phyloP scores from a whole-genome alignment of 441 rosid species.

The Gossypium gossypioides region DNA sequence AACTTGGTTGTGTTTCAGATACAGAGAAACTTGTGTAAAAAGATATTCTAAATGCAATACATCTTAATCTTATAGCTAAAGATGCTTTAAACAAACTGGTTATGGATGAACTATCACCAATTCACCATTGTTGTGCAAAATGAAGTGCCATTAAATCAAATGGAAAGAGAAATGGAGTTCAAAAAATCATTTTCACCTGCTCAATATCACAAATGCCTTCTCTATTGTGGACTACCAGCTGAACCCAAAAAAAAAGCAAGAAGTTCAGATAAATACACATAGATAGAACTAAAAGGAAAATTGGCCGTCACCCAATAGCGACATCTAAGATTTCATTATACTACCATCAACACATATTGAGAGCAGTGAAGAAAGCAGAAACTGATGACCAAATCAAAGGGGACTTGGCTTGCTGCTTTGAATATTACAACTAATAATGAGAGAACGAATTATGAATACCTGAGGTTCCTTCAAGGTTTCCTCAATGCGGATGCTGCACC shows the following conservation, averaged over 20 bases:
- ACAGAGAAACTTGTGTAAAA: conserved; percentile 8
- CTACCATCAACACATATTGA: conserved; percentile 5
- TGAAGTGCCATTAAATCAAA: conserved; percentile 29
- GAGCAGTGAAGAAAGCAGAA: background rate
- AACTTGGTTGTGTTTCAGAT: background rate
- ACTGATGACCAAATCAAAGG: background rate
- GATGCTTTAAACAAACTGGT: background rate
- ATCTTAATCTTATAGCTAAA: background rate
- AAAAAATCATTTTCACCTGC: background rate
- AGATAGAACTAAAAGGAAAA: background rate
- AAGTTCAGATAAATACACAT: background rate
- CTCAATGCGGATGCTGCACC: conserved; percentile 94
- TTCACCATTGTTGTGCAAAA: conserved; percentile 3
- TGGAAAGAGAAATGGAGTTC: background rate
- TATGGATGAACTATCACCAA: conserved; percentile 16
- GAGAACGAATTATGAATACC: background rate
- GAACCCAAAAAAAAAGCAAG: background rate
- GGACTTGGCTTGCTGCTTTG: background rate
- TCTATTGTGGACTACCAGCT: background rate
- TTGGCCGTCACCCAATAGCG: background rate
- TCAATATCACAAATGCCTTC: background rate
- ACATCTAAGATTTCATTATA: background rate
- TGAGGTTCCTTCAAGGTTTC: conserved; percentile 88
- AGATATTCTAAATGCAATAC: background rate
- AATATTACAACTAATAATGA: background rate